Conservation (phyloP, 1,139 yeast genomes). For the Pichia sp. region DNA sequence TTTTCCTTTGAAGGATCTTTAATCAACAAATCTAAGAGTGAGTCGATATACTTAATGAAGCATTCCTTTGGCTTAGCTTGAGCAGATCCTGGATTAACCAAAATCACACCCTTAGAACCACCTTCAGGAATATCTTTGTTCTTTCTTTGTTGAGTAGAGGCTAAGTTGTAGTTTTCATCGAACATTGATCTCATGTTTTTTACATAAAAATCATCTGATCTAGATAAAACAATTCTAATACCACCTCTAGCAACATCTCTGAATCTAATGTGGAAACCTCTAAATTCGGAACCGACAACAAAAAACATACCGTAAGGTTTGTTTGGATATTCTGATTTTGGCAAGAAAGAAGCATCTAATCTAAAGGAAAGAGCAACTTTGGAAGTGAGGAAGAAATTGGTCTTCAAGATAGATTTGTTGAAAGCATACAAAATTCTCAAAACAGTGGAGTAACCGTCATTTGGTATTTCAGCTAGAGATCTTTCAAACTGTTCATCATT, state of each 20-base stretch:
- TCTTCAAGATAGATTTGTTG: conserved; percentile 83
- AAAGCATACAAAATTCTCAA: conserved; percentile 78
- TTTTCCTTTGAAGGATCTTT: conserved; percentile 70
- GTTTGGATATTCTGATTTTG: conserved; percentile 82
- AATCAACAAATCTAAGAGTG: conserved; percentile 81
- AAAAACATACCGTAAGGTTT: conserved; percentile 93
- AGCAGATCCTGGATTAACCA: conserved; percentile 74
- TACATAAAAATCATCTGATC: conserved; percentile 80
- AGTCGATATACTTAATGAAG: conserved; percentile 88
- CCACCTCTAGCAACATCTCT: conserved; percentile 99
- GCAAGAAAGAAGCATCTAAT: conserved; percentile 81
- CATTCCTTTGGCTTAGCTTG: conserved; percentile 82
- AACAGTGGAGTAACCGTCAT: conserved; percentile 74
- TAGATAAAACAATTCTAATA: conserved; percentile 87
- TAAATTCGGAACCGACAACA: conserved; percentile 92
- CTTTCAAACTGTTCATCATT: conserved; percentile 71
- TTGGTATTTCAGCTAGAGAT: conserved; percentile 68
- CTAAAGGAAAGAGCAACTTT: conserved; percentile 95
- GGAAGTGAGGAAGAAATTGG: conserved; percentile 90
- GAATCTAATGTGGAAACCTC: conserved; percentile 96
- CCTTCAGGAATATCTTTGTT: conserved; percentile 99
- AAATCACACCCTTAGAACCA: conserved; percentile 95
- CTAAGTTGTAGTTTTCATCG: conserved; percentile 95
- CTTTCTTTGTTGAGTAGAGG: conserved; percentile 93
- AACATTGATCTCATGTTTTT: conserved; percentile 83